Conservation (phyloP, 345 rosid species). For the Euphorbia tirucalli region DNA sequence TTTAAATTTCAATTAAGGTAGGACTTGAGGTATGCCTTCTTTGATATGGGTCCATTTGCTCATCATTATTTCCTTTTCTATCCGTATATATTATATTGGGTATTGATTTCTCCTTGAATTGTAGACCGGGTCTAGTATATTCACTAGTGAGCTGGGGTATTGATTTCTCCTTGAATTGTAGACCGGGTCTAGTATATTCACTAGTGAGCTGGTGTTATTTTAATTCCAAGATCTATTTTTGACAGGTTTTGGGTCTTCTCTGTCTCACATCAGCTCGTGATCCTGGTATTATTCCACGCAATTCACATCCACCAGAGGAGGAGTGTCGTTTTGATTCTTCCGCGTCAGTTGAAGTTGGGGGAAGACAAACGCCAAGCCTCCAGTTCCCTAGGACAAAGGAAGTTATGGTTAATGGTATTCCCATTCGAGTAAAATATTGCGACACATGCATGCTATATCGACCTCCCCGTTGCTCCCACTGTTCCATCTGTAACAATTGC, state of each 20-base stretch:
- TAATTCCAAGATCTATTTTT: constrained; percentile 33
- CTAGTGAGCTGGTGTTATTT: constrained; percentile 11
- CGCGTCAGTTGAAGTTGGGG: constrained; percentile 53
- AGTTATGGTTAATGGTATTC: constrained; percentile 71
- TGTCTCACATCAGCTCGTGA: constrained; percentile 88
- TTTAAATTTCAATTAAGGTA: neutral
- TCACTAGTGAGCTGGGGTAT: too few relatives aligned
- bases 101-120: too few relatives aligned
- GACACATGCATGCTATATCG: constrained; percentile 98
- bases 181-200: too few relatives aligned
- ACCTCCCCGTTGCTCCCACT: constrained; percentile 98
- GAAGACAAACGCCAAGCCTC: constrained; percentile 85
- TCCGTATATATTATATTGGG: neutral
- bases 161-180: too few relatives aligned
- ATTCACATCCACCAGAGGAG: constrained; percentile 93
- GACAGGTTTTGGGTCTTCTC: constrained; percentile 78
- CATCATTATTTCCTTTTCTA: neutral
- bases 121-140: too few relatives aligned
- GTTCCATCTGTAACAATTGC: constrained; percentile 85
- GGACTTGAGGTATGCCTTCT: constrained; percentile 2
- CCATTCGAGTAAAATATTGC: constrained; percentile 86
- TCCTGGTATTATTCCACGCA: constrained; percentile 92
- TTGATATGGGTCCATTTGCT: neutral
- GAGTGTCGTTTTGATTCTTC: constrained; percentile 66
- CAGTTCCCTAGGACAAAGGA: constrained; percentile 90